Base-by-base conservation (phyloP, 2,329 filamentous ascomycete genomes). In the Ophiostoma triangulosporum region DNA sequence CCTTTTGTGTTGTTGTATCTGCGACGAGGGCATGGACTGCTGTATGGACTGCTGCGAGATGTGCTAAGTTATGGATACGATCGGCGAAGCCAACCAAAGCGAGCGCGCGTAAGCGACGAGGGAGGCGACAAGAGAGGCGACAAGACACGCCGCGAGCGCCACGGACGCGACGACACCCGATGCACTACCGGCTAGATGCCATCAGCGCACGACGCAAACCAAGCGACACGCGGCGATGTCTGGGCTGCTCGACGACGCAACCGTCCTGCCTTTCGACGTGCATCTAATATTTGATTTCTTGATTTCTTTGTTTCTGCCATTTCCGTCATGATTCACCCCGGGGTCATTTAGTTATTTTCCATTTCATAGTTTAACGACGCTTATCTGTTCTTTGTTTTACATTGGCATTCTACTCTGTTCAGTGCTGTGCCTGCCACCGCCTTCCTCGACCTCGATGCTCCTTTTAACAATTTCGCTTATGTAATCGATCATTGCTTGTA, bases 1-100 rank as follows among this genome's bases (percentile, higher is more conserved):
- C 14, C 59, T 74, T 36, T 75, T 73, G 62, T 75, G 72, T 61
- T 76, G 74, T 63, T 76, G 73, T 60, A 67, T 73, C 53, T 71
- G 69, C 58, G 73, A 74, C 59, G 70, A 75, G 59, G 68, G 70
- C 51, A 74, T 73, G 62, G 73, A 77, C 60, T 71, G 70, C 60
- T 74, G 72, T 57, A 65, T 66, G 49, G 71, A 74, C 36, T 74
- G 72, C 64, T 69, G 65, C 61, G 68, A 70, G 55, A 67, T 68
- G 59, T 69, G 64, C 57, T 70, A 65, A 62, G 50, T 17, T 26
- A 31, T 6, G 29, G 11, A 31, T 31, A 11, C 11, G 6, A 6
- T 31, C 6, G 6, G 31, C 31, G 31, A n/a, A 4, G 15, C 15
- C 7, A 17, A 17, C 3, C 24, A 8, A 29, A 1, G 43, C 43